A percentile compares a stretch with the other conserved stretches of the same genome.
phyloP scores from a whole-genome alignment of 2,329 filamentous ascomycete species.

The Chrysosporium keratinophilum region DNA sequence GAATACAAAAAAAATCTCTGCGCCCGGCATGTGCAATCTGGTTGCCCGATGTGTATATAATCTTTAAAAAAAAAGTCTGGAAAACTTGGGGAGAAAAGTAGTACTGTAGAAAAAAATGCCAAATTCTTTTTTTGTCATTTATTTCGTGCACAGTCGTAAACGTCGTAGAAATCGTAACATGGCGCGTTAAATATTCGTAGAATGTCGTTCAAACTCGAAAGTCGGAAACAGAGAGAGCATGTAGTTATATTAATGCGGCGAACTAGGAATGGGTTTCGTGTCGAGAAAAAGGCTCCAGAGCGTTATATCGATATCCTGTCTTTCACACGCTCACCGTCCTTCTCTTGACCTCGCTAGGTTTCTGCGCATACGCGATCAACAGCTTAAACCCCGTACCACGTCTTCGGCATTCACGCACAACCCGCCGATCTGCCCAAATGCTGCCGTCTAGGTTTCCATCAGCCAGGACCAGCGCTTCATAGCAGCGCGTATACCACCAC shows the following conservation, averaged over 20 bases:
- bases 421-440: constrained; percentile 66
- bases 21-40: not conserved
- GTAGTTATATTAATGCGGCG: too few relatives aligned
- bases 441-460: constrained; percentile 45
- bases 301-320: too few relatives aligned
- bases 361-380: constrained; percentile 82
- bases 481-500: constrained; percentile 95
- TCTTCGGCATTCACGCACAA: constrained; percentile 77
- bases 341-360: constrained; percentile 46
- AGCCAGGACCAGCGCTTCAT: constrained; percentile 56
- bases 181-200: not conserved
- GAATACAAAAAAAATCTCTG: not conserved
- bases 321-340: constrained; percentile 38
- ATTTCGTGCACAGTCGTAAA: constrained; percentile 9
- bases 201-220: not conserved
- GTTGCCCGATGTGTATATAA: constrained; percentile 1
- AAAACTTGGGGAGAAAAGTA: not conserved
- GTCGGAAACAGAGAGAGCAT: not conserved
- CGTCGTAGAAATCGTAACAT: constrained; percentile 8
- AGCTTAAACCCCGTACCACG: constrained; percentile 80
- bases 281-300: not conserved
- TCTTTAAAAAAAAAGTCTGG: not conserved
- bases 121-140: constrained; percentile 4
- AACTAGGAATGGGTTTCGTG: not conserved
- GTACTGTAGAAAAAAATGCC: not conserved